phyloP scores from a whole-genome alignment of 306 rosid genomes.

The Medicago lupulina region DNA sequence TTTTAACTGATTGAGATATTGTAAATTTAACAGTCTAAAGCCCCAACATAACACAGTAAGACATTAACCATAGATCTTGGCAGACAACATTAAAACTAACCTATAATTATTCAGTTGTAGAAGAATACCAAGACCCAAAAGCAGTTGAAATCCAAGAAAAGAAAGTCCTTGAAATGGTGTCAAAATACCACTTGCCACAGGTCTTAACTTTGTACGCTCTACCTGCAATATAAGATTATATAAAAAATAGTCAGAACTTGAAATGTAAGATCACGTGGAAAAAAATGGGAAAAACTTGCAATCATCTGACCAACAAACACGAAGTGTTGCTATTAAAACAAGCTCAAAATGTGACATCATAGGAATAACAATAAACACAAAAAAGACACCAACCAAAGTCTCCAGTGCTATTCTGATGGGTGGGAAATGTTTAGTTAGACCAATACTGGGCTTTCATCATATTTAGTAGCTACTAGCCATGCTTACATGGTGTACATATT shows the following conservation, averaged over 20 bases:
- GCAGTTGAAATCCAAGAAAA: slow-evolving; percentile 88
- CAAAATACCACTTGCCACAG: slow-evolving; percentile 87
- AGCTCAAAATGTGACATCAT: slow-evolving; percentile 11
- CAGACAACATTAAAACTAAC: slow-evolving; percentile 51
- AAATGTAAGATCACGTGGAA: slow-evolving; percentile 11
- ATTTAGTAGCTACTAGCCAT: background rate
- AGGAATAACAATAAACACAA: slow-evolving; percentile 7
- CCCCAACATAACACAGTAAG: slow-evolving; percentile 12
- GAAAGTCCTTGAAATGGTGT: slow-evolving; percentile 87
- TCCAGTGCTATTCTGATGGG: background rate
- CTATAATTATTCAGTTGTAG: slow-evolving; percentile 84
- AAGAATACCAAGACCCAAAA: slow-evolving; percentile 89
- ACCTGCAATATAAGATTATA: slow-evolving; percentile 62
- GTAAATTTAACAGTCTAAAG: slow-evolving; percentile 16
- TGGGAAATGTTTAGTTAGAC: background rate
- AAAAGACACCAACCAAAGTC: slow-evolving; percentile 23
- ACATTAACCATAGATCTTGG: background rate
- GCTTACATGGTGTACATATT: background rate
- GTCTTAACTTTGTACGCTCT: slow-evolving; percentile 87
- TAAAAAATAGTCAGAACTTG: slow-evolving; percentile 33
- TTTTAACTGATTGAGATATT: slow-evolving; percentile 11
- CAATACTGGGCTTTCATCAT: background rate
- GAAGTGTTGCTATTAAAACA: slow-evolving; percentile 16
- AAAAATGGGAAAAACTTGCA: background rate
- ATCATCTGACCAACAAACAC: slow-evolving; percentile 26